Conservation (phyloP, 768 basidiomycete species). For the Calocera viscosa region DNA sequence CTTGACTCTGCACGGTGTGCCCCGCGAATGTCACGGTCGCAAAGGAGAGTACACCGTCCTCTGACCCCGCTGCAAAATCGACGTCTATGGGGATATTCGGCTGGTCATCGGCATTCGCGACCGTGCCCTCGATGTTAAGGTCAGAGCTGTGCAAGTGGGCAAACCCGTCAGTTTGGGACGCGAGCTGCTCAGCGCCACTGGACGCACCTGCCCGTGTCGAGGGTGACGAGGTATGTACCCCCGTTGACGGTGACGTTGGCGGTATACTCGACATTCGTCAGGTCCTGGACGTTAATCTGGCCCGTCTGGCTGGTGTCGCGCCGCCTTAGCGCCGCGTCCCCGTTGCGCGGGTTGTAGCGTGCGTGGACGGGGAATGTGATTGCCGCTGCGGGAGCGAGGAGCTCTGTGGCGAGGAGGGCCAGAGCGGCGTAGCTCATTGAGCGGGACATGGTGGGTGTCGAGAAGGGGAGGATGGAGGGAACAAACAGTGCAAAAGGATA, state of each 20-base stretch:
- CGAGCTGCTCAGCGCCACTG: background rate
- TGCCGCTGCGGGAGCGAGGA: background rate
- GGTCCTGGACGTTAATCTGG: background rate
- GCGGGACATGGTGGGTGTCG: background rate
- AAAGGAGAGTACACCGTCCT: slow-evolving; percentile 32
- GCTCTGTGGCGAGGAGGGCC: slow-evolving; percentile 3
- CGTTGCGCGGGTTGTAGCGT: background rate
- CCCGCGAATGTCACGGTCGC: background rate
- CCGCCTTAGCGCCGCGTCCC: background rate
- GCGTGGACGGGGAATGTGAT: background rate
- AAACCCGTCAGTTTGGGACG: slow-evolving; percentile 5
- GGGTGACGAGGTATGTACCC: slow-evolving; percentile 41
- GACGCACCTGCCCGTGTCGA: slow-evolving; percentile 65
- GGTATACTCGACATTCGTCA: slow-evolving; percentile 37
- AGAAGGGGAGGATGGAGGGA: background rate
- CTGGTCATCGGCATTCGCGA: slow-evolving; percentile 28
- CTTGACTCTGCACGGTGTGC: background rate
- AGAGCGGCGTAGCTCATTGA: background rate
- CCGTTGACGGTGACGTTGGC: slow-evolving; percentile 59
- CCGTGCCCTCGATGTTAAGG: slow-evolving; percentile 42
- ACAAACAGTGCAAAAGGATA: background rate
- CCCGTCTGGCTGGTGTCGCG: background rate
- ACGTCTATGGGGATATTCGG: slow-evolving; percentile 34
- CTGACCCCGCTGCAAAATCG: slow-evolving; percentile 43
- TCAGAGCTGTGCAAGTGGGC: slow-evolving; percentile 44